These are phyloP conservation scores for Hanseniaspora jakobsenii DNA, from an alignment of 805 yeast genomes.

Conservation along the genomic window DNA sequence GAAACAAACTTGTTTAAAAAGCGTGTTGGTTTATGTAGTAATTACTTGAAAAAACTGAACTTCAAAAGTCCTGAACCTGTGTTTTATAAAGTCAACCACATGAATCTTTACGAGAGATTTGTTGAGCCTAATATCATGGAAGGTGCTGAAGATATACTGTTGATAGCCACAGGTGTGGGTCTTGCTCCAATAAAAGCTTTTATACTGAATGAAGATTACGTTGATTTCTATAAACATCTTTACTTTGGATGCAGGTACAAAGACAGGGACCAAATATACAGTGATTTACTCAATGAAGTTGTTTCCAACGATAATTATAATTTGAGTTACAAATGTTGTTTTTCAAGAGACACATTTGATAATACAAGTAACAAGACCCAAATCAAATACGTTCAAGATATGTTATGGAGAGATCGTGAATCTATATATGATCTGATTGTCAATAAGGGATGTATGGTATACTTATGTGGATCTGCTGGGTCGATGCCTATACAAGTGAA, in stretches of 20 bases:
- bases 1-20: constrained; percentile 64
- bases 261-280: constrained; percentile 58
- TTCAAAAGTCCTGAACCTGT: constrained; percentile 34
- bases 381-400: constrained; percentile 69
- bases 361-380: constrained; percentile 17
- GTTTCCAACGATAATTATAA: constrained; percentile 29
- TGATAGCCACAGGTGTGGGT: constrained; percentile 93
- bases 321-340: constrained; percentile 30
- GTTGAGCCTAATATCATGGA: constrained; percentile 30
- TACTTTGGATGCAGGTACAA: constrained; percentile 66
- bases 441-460: constrained; percentile 48
- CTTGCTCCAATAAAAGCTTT: constrained; percentile 82
- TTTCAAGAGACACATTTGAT: constrained; percentile 38
- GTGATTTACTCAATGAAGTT: constrained; percentile 39
- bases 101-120: constrained; percentile 23
- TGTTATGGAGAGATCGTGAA: constrained; percentile 40
- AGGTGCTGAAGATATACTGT: constrained; percentile 31
- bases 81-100: constrained; percentile 39
- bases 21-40: constrained; percentile 72
- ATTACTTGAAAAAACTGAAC: constrained; percentile 48
- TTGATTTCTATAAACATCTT: constrained; percentile 24
- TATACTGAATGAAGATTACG: constrained; percentile 37
- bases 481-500: constrained; percentile 85
- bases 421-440: constrained; percentile 42
- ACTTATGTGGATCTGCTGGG: constrained; percentile 88